Percentiles rank a stretch among this genome's conserved stretches.
Conservation (phyloP, 768 basidiomycete species). For the Suillus fuscotomentosus region DNA sequence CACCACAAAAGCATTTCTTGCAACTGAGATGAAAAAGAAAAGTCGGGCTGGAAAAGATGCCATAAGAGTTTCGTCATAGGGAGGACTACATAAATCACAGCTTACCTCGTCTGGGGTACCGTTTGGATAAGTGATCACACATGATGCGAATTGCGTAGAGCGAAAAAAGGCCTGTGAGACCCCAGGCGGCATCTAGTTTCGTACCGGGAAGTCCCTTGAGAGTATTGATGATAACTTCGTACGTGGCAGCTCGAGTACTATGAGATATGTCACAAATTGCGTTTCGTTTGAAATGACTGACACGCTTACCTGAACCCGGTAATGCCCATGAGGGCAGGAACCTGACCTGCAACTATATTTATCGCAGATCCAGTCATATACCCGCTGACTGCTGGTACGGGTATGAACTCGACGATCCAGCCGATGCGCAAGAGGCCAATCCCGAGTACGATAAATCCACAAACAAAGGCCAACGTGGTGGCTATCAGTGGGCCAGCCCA, state of each 20-base stretch:
- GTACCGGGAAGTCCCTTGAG: constrained; percentile 77
- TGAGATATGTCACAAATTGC: constrained; percentile 8
- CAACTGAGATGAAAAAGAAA: constrained; percentile 76
- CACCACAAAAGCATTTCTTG: constrained; percentile 86
- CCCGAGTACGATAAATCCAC: constrained; percentile 87
- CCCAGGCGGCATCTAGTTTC: constrained; percentile 85
- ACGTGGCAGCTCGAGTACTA: constrained; percentile 85
- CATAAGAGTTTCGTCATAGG: background rate
- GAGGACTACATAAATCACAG: background rate
- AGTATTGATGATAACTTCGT: constrained; percentile 88
- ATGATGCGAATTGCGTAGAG: constrained; percentile 68
- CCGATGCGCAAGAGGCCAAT: constrained; percentile 89
- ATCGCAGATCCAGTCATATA: constrained; percentile 99
- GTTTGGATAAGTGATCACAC: constrained; percentile 49
- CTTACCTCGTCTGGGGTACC: constrained; percentile 64
- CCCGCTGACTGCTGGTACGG: constrained; percentile 77
- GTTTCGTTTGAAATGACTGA: background rate
- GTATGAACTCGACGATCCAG: constrained; percentile 95
- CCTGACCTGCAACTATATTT: constrained; percentile 84
- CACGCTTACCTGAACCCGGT: constrained; percentile 70
- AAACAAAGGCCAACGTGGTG: constrained; percentile 78
- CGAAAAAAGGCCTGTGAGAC: constrained; percentile 67
- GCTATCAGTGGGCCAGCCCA: constrained; percentile 79
- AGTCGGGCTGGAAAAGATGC: constrained; percentile 45
- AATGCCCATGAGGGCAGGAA: constrained; percentile 89